Base-by-base conservation (phyloP, 306 rosid genomes). In the Pyrus bretschneideri region DNA sequence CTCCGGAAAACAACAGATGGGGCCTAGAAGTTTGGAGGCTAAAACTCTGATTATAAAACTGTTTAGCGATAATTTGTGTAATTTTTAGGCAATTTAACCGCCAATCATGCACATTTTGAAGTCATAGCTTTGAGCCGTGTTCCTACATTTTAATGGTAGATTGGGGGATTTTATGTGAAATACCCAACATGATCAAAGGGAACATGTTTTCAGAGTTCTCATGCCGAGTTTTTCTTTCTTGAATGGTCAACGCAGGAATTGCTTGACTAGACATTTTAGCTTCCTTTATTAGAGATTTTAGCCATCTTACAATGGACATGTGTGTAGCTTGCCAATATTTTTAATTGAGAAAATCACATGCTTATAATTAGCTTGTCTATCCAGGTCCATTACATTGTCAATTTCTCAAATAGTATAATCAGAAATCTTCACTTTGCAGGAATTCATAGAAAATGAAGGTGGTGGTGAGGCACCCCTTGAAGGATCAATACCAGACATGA, bases 401-500 rank as follows among this genome's bases (percentile, higher is more conserved):
- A 72, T 57, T 17, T 54, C 42, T 78, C 4, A 11, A 69, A 67
- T 67, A 69, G 57, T 76, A 67, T 81, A 55, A 66, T 71, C 21
- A 65, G 76, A 25, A 73, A 33, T 74, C 57, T 64, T 78, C 44
- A 12, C 76, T 54, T 81, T 81, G 73, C 88, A 92, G 99, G 97
- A 95, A 80, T 95, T 95, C 81, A 83, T 95, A 80, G 72, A 82
- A 81, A 90, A 88, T 85, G 97, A 95, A 87, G 96, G 99, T 67
- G 92, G 86, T 69, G 97, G 97, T 5, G 97, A 89, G 85, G 89
- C 85, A 49, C 99, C 99, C 40, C 91, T 95, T 19, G 99, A 95
- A 79, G 99, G 99, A 83, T 92, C 99, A 72, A 95, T 95, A 84
- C 96, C 97, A n/a, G 99, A 95, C 77, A 95, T 95, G 99, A 95